Evolutionary conservation across 2,329 filamentous ascomycete genomes (phyloP).

Genomic region (Fusarium domesticum): DNA sequence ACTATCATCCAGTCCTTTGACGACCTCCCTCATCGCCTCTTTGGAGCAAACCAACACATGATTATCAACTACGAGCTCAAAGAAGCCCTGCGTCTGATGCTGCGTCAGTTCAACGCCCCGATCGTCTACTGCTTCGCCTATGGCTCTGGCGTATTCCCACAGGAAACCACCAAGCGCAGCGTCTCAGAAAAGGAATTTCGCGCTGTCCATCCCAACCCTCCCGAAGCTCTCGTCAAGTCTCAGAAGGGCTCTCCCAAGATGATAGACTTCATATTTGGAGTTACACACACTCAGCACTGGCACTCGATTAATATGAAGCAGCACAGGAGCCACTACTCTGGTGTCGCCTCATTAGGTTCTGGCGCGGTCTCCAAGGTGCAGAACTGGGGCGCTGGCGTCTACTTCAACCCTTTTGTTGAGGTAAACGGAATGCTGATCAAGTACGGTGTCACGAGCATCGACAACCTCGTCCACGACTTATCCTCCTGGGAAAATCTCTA

Average conservation of each 20-base stretch:
- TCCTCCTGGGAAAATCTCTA: conserved; percentile 93
- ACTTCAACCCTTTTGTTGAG: conserved; percentile 94
- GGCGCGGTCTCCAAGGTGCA: conserved; percentile 82
- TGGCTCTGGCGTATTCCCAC: conserved; percentile 92
- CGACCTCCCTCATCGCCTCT: conserved; percentile 52
- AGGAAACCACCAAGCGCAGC: conserved; percentile 53
- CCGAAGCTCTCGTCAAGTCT: conserved; percentile 74
- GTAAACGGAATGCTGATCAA: conserved; percentile 96
- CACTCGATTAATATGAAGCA: conserved; percentile 88
- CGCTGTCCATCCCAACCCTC: conserved; percentile 77
- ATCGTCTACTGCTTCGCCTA: conserved; percentile 98
- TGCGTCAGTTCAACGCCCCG: conserved; percentile 88
- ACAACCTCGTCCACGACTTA: conserved; percentile 83
- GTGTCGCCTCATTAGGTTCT: conserved; percentile 77
- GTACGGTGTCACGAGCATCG: conserved; percentile 93
- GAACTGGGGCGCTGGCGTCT: conserved; percentile 91
- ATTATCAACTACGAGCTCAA: conserved; percentile 95
- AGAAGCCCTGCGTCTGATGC: conserved; percentile 77
- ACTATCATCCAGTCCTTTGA: conserved; percentile 43
- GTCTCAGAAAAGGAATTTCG: conserved; percentile 56
- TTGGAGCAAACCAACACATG: conserved; percentile 96
- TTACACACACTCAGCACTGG: conserved; percentile 93
- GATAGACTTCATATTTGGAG: conserved; percentile 98
- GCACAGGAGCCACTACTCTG: conserved; percentile 90
- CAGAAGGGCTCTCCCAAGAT: conserved; percentile 90